These are phyloP conservation scores for Diplocarpon mali DNA, from an alignment of 2,329 filamentous ascomycete genomes.

Conservation along the genomic window DNA sequence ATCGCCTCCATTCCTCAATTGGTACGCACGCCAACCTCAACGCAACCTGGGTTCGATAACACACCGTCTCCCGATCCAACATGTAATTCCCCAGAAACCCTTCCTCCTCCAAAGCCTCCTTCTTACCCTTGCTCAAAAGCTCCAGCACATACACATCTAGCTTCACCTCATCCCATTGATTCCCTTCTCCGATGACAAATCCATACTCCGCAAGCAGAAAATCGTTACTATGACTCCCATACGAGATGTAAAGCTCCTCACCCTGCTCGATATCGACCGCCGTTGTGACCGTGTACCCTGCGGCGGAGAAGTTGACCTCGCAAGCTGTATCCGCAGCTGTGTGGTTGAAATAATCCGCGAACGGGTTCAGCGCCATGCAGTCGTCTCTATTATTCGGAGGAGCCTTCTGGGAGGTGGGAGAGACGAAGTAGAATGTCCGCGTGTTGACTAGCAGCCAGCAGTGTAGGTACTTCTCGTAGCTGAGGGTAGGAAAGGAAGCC, in stretches of 20 bases:
- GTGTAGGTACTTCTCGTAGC: slow-evolving; percentile 36
- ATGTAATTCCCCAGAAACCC: slow-evolving; percentile 42
- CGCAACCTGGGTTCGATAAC: slow-evolving; percentile 45
- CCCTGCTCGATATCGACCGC: slow-evolving; percentile 39
- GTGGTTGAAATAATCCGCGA: slow-evolving; percentile 63
- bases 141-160: slow-evolving; percentile 24
- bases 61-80: slow-evolving; percentile 38
- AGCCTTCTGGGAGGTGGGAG: slow-evolving; percentile 15
- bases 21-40: slow-evolving; percentile 32
- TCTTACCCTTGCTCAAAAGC: slow-evolving; percentile 25
- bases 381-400: slow-evolving; percentile 34
- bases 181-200: slow-evolving; percentile 24
- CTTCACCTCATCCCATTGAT: slow-evolving; percentile 24
- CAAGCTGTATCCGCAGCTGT: slow-evolving; percentile 27
- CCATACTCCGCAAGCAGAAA: slow-evolving; percentile 57
- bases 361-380: slow-evolving; percentile 58
- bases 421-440: slow-evolving; percentile 46
- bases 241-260: slow-evolving; percentile 58
- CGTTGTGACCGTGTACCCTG: slow-evolving; percentile 44
- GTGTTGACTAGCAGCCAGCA: slow-evolving; percentile 51
- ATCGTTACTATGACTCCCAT: slow-evolving; percentile 62
- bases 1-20: slow-evolving; percentile 33
- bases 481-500: slow-evolving; percentile 31
- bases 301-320: slow-evolving; percentile 37
- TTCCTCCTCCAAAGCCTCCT: slow-evolving; percentile 31